Evolutionary conservation across 345 rosid species (phyloP), one percentile per base, ranked within the genome.

Genomic region (Salix caprea): DNA sequence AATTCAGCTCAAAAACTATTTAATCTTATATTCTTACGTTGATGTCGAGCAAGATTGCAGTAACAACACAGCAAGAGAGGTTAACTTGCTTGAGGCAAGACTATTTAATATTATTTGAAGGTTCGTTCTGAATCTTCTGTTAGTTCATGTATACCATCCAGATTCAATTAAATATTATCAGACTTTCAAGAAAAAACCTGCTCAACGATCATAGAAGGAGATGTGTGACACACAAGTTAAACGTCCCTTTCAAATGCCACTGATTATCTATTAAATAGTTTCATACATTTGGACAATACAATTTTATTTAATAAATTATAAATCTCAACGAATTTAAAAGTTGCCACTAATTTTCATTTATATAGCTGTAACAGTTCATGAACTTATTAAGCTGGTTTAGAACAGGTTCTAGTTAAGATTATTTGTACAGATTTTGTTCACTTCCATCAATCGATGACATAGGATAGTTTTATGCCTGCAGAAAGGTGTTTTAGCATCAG

Each of bases 161-260:
- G 9, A 14, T 46, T 48, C 54, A 48, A 48, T 48, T 3, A 4
- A 48, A 16, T 48, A 15, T 48, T 48, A 4, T 48, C 21, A 14
- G 54, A 14, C 19, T 48, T 48, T 1, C 18, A 48, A 16, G 19
- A 48, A 48, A 48, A 48, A 30, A 48, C 19, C 19, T 4, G 19
- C 19, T 48, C 4, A 48, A 14, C 54, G 15, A 44, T 44, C 13
- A 44, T 72, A 50, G 58, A 56, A 18, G 9, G 69, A 36, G 44
- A 58, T 40, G 40, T 30, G 32, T 30, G 32, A 30, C 32, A 30
- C 32, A 30, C 32, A 30, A 30, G 32, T 30, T 30, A 37, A 56
- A 61, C n/a, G 71, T 73, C 76, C 40, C 50, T 73, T 74, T 74
- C 68, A 42, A 54, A 30, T 30, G 32, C 32, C 32, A 30, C 32